Percentiles rank a stretch among this genome's conserved stretches.
Conservation (phyloP, 2,329 filamentous ascomycete genomes). For the Fusarium luffae region DNA sequence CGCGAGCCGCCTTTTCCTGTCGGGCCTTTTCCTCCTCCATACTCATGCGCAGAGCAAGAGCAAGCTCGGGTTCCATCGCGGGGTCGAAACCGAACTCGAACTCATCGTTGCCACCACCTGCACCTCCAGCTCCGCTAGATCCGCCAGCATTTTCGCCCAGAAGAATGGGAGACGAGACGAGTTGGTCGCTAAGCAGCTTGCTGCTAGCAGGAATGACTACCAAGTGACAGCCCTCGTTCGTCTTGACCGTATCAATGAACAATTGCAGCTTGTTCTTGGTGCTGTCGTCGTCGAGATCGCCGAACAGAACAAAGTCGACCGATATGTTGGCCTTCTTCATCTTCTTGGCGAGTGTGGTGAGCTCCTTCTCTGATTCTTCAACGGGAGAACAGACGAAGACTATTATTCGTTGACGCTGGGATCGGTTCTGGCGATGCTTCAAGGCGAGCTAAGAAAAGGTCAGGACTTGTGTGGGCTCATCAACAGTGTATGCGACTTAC, state of each 20-base stretch:
- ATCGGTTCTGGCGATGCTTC: conserved; percentile 98
- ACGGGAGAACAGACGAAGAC: conserved; percentile 96
- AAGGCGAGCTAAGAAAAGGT: conserved; percentile 78
- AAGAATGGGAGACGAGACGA: conserved; percentile 89
- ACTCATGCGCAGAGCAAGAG: conserved; percentile 94
- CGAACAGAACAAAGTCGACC: conserved; percentile 95
- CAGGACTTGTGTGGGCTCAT: background rate
- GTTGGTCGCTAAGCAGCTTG: conserved; percentile 90
- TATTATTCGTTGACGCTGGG: conserved; percentile 95
- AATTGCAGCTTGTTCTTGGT: conserved; percentile 91
- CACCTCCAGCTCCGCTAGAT: conserved; percentile 65
- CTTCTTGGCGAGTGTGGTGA: conserved; percentile 91
- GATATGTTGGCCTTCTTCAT: conserved; percentile 98
- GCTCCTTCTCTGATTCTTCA: conserved; percentile 86
- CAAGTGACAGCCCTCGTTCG: conserved; percentile 89
- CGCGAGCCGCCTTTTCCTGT: conserved; percentile 84
- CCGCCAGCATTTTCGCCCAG: conserved; percentile 78
- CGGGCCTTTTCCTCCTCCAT: conserved; percentile 98
- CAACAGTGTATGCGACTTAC: conserved; percentile 65
- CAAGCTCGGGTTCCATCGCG: conserved; percentile 90
- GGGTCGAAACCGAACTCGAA: conserved; percentile 87
- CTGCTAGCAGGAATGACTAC: conserved; percentile 91
- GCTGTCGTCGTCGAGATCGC: conserved; percentile 89
- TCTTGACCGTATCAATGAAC: conserved; percentile 94
- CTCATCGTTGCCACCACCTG: conserved; percentile 72